Conservation (phyloP, 257 asterid species). For the Petrea volubilis region DNA sequence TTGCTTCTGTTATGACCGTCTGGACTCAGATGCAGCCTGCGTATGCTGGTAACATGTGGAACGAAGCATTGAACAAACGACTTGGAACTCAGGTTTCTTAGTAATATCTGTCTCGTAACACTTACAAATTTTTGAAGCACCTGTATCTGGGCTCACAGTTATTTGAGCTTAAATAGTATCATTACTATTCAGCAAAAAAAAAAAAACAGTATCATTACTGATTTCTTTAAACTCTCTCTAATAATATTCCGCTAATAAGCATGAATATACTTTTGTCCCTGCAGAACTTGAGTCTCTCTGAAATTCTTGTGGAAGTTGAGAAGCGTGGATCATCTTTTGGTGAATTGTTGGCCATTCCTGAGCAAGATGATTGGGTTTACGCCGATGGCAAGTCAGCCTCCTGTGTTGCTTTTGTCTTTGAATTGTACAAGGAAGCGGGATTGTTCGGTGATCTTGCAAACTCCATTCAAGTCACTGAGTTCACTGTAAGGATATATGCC, state of each 20-base stretch:
- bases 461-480: constrained; percentile 88
- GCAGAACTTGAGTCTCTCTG: constrained; percentile 76
- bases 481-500: constrained; percentile 75
- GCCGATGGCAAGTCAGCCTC: constrained; percentile 86
- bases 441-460: constrained; percentile 67
- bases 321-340: constrained; percentile 87
- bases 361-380: constrained; percentile 84
- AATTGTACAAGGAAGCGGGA: constrained; percentile 91
- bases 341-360: constrained; percentile 76
- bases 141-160: neutral
- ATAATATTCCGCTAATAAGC: too few species aligned
- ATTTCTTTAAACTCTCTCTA: too few species aligned
- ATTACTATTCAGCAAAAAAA: too few species aligned
- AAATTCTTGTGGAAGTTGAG: constrained; percentile 84
- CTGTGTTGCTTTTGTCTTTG: constrained; percentile 88
- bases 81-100: constrained; percentile 85
- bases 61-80: constrained; percentile 89
- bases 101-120: neutral
- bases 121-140: constrained; percentile 1
- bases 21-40: constrained; percentile 81
- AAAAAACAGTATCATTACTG: too few species aligned
- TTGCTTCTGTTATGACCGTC: constrained; percentile 89
- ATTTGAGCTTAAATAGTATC: too few species aligned
- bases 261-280: constrained; percentile 5
- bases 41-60: constrained; percentile 89